These are phyloP conservation scores for Nakataea oryzae DNA, from an alignment of 2,329 filamentous ascomycete genomes.

Conservation along the genomic window DNA sequence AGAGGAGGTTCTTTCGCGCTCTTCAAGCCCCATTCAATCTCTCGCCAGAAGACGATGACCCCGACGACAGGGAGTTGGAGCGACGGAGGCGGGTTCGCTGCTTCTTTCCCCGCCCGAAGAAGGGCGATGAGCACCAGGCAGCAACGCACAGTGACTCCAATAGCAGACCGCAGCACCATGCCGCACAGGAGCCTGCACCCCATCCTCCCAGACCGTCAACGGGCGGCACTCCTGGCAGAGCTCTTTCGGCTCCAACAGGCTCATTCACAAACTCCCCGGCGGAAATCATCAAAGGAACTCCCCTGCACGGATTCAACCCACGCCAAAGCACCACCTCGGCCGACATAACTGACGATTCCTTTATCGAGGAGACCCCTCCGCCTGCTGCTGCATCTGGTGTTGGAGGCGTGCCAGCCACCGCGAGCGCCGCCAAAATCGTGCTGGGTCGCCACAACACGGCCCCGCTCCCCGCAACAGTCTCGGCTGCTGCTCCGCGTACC, in stretches of 20 bases:
- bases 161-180: background rate
- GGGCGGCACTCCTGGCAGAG: background rate
- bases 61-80: slow-evolving; percentile 18
- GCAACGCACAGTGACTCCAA: background rate
- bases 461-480: slow-evolving; percentile 13
- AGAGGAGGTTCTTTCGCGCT: background rate
- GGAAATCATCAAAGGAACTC: slow-evolving; percentile 13
- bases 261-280: background rate
- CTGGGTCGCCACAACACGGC: slow-evolving; percentile 19
- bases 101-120: slow-evolving; percentile 11
- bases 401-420: slow-evolving; percentile 10
- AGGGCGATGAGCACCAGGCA: background rate
- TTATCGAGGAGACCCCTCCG: slow-evolving; percentile 19
- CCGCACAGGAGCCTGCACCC: background rate
- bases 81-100: slow-evolving; percentile 19
- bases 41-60: slow-evolving; percentile 13
- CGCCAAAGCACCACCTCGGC: slow-evolving; percentile 2
- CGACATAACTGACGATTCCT: slow-evolving; percentile 9
- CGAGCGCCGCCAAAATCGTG: slow-evolving; percentile 7
- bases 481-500: background rate
- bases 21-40: background rate
- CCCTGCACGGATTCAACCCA: slow-evolving; percentile 5
- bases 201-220: background rate
- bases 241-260: no score
- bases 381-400: background rate